These are phyloP conservation scores for Medicago lupulina DNA, from an alignment of 306 rosid genomes.

Conservation along the genomic window DNA sequence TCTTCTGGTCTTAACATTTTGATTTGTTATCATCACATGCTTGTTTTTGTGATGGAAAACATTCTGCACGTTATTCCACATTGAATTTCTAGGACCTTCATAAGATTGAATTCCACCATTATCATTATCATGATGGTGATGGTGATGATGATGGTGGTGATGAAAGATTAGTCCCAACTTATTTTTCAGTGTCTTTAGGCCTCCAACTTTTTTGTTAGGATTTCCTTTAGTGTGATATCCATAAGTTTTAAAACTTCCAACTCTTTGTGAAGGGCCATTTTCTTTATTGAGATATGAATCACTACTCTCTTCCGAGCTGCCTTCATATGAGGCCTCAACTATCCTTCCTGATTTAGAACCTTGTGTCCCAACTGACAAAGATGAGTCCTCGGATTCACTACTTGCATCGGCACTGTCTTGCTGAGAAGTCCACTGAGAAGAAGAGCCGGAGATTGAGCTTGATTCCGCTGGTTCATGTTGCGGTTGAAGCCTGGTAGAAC, in stretches of 20 bases:
- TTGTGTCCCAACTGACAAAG: conserved; percentile 26
- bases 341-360: conserved; percentile 6
- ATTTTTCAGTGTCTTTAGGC: conserved; percentile 62
- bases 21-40: conserved; percentile 25
- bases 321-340: conserved; percentile 41
- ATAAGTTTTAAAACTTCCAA: conserved; percentile 42
- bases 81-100: conserved; percentile 31
- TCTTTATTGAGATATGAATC: conserved; percentile 33
- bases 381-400: conserved; percentile 40
- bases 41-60: conserved; percentile 45
- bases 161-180: conserved; percentile 77
- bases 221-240: conserved; percentile 28
- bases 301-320: conserved; percentile 42
- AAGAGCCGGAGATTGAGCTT: conserved; percentile 41
- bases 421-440: conserved; percentile 49
- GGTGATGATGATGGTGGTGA: conserved; percentile 84
- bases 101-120: neutral
- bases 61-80: conserved; percentile 58
- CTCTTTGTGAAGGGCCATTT: conserved; percentile 36
- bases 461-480: conserved; percentile 39
- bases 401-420: conserved; percentile 16
- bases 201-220: conserved; percentile 48
- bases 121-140: conserved; percentile 50
- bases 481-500: too few species aligned
- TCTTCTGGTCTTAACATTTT: conserved; percentile 30